Evolutionary conservation across 2,329 filamentous ascomycete genomes (phyloP).

Genomic region (Trichoderma aggressivum): DNA sequence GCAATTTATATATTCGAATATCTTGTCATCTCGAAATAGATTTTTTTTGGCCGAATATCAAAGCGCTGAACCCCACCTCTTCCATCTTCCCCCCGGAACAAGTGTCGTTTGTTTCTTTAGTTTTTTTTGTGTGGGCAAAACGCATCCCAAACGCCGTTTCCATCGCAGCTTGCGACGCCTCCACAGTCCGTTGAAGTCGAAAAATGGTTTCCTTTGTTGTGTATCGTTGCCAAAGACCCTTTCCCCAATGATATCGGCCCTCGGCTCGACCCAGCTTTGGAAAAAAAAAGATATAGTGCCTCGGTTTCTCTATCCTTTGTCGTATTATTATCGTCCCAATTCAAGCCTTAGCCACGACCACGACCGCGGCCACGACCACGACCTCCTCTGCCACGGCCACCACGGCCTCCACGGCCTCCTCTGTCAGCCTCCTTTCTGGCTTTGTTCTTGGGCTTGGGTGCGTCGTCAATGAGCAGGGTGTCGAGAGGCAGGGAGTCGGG

Average conservation of each 20-base stretch:
- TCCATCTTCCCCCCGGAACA: conserved; percentile 20
- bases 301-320: not conserved
- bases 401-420: conserved; percentile 51
- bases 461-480: conserved; percentile 92
- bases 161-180: conserved; percentile 29
- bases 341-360: conserved; percentile 28
- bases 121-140: conserved; percentile 28
- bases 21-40: conserved; percentile 21
- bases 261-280: not conserved
- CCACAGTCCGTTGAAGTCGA: conserved; percentile 23
- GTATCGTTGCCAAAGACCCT: conserved; percentile 3
- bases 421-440: conserved; percentile 81
- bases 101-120: conserved; percentile 23
- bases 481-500: conserved; percentile 94
- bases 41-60: conserved; percentile 25
- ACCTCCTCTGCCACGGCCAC: conserved; percentile 45
- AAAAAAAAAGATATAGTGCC: not conserved
- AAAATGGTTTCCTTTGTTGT: conserved; percentile 19
- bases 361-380: conserved; percentile 43
- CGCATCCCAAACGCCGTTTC: conserved; percentile 37
- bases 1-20: conserved; percentile 31
- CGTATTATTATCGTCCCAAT: conserved; percentile 3
- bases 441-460: conserved; percentile 99
- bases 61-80: conserved; percentile 27
- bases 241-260: not conserved